Conservation (phyloP, 2,329 filamentous ascomycete species). For the Dothideomycetidae sp. region DNA sequence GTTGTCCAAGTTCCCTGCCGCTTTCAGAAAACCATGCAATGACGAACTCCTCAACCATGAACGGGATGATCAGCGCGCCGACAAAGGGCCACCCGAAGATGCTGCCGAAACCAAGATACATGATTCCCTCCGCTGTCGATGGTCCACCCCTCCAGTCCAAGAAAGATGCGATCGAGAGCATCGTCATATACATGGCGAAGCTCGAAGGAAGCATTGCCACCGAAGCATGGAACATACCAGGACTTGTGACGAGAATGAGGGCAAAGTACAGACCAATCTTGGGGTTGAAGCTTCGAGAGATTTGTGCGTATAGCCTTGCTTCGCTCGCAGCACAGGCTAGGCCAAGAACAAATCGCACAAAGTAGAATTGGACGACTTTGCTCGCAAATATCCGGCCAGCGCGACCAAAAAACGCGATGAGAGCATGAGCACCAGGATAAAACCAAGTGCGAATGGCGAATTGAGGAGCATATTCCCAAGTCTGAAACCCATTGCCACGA, state of each 20-base stretch:
- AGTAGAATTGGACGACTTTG: constrained; percentile 63
- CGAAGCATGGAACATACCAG: constrained; percentile 88
- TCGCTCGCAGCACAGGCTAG: constrained; percentile 68
- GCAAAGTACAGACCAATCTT: constrained; percentile 77
- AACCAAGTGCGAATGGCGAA: constrained; percentile 93
- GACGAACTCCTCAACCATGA: constrained; percentile 62
- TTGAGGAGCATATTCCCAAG: constrained; percentile 95
- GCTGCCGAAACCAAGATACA: constrained; percentile 78
- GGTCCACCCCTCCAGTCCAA: constrained; percentile 75
- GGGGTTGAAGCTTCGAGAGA: constrained; percentile 63
- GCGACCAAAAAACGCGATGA: constrained; percentile 51
- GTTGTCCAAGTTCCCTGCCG: constrained; percentile 37
- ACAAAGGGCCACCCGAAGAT: constrained; percentile 92
- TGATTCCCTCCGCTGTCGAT: constrained; percentile 68
- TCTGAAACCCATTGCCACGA: constrained; percentile 86
- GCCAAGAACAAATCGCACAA: constrained; percentile 62
- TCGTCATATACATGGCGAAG: constrained; percentile 90
- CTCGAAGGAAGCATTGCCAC: constrained; percentile 79
- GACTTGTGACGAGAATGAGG: constrained; percentile 59
- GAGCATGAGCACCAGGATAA: constrained; percentile 68
- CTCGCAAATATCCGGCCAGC: constrained; percentile 32
- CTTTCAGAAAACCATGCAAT: constrained; percentile 31
- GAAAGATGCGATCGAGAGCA: constrained; percentile 75
- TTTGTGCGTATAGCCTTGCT: constrained; percentile 62
- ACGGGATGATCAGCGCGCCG: constrained; percentile 65